These are phyloP conservation scores for Grifola frondosa DNA, from an alignment of 1,284 basidiomycete genomes.

Conservation along the genomic window DNA sequence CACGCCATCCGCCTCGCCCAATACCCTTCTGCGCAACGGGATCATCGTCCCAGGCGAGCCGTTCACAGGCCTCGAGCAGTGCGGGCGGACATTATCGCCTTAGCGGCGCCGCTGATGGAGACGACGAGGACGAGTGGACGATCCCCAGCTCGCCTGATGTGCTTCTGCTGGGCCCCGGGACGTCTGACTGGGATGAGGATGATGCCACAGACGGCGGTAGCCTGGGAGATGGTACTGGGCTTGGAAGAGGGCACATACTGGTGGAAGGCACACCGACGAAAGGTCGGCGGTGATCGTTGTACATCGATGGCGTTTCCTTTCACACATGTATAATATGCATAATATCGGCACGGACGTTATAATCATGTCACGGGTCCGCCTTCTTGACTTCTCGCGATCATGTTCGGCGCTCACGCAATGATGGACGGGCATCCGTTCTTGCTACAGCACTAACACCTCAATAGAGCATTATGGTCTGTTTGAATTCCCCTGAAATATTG, in stretches of 20 bases:
- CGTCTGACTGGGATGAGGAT: conserved; percentile 12
- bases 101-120: conserved; percentile 8
- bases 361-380: too few relatives aligned
- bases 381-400: too few relatives aligned
- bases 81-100: too few relatives aligned
- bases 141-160: conserved; percentile 40
- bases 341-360: too few relatives aligned
- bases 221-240: conserved; percentile 6
- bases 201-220: conserved; percentile 11
- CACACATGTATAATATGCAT: too few relatives aligned
- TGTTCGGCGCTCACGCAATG: too few relatives aligned
- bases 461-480: too few relatives aligned
- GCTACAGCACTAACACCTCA: too few relatives aligned
- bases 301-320: too few relatives aligned
- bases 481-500: too few relatives aligned
- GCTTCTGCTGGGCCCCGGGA: conserved; percentile 32
- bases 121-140: conserved; percentile 37
- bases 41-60: neutral
- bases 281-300: too few relatives aligned
- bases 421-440: too few relatives aligned
- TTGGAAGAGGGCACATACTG: conserved; percentile 11
- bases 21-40: neutral
- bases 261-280: conserved; percentile 29
- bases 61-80: neutral
- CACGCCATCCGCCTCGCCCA: conserved; percentile 8